Conservation (phyloP, 2,329 filamentous ascomycete species). For the Penicillium sp. region DNA sequence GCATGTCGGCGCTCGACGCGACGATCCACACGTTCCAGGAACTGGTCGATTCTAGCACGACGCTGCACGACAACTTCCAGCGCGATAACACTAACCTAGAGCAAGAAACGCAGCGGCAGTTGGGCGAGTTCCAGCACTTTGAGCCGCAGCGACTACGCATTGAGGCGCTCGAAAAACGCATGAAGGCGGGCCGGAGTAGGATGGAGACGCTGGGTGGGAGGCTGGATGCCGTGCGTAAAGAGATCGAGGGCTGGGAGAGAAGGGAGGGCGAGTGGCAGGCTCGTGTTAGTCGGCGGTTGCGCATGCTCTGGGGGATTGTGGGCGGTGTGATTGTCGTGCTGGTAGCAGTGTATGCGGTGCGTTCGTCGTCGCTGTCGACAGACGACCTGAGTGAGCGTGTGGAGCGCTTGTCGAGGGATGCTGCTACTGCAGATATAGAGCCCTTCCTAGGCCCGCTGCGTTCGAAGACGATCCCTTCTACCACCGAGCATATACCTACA, state of each 20-base stretch:
- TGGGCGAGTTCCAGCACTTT: constrained; percentile 36
- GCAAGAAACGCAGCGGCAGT: constrained; percentile 34
- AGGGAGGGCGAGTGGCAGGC: constrained; percentile 41
- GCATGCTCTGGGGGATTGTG: constrained; percentile 35
- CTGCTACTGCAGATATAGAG: background rate
- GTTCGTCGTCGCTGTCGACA: constrained; percentile 9
- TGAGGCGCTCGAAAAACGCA: constrained; percentile 35
- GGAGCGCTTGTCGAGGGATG: background rate
- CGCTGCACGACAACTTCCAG: constrained; percentile 37
- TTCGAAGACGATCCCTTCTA: background rate
- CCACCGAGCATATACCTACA: background rate
- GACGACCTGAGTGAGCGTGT: background rate
- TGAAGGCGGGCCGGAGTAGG: constrained; percentile 31
- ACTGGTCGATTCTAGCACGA: constrained; percentile 33
- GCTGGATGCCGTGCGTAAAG: constrained; percentile 34
- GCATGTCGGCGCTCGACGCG: constrained; percentile 36
- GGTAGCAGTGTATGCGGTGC: constrained; percentile 26
- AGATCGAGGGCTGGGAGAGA: constrained; percentile 41
- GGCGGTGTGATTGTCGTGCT: constrained; percentile 24
- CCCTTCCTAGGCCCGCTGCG: background rate
- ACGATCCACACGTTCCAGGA: constrained; percentile 41
- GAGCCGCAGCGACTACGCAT: constrained; percentile 35
- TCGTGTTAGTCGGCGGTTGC: constrained; percentile 34
- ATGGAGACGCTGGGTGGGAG: constrained; percentile 35
- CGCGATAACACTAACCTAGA: constrained; percentile 33